These are phyloP conservation scores for Globisporangium lucens DNA, from an alignment of 352 stramenopile genomes.

Conservation along the genomic window DNA sequence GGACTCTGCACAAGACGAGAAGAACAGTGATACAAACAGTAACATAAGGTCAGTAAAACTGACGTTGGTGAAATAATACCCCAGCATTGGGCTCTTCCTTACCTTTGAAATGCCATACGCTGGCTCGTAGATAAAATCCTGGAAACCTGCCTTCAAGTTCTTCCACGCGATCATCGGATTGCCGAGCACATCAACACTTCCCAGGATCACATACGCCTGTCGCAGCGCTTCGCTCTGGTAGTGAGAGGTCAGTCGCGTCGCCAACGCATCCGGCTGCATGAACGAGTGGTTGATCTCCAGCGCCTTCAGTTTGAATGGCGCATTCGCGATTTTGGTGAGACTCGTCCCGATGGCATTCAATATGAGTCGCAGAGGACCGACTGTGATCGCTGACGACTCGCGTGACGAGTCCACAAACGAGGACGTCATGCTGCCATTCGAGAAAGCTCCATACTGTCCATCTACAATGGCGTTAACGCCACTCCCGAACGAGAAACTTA, in stretches of 20 bases:
- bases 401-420: slow-evolving; percentile 24
- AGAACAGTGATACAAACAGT: background rate
- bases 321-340: slow-evolving; percentile 87
- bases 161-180: slow-evolving; percentile 89
- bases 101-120: slow-evolving; percentile 73
- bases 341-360: slow-evolving; percentile 86
- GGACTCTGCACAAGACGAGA: slow-evolving; percentile 37
- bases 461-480: slow-evolving; percentile 63
- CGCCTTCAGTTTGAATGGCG: slow-evolving; percentile 78
- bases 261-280: slow-evolving; percentile 73
- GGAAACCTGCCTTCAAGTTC: slow-evolving; percentile 76
- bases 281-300: slow-evolving; percentile 83
- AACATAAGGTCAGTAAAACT: background rate
- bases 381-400: slow-evolving; percentile 45
- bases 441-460: slow-evolving; percentile 37
- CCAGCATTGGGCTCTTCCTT: background rate
- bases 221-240: slow-evolving; percentile 87
- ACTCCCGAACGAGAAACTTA: slow-evolving; percentile 84
- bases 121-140: slow-evolving; percentile 82
- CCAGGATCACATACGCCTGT: slow-evolving; percentile 86
- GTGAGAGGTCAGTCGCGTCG: slow-evolving; percentile 64
- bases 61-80: background rate
- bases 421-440: slow-evolving; percentile 19
- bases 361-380: slow-evolving; percentile 78
- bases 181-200: slow-evolving; percentile 84